These are phyloP conservation scores for Plantago major DNA, from an alignment of 257 asterid genomes.

Conservation along the genomic window DNA sequence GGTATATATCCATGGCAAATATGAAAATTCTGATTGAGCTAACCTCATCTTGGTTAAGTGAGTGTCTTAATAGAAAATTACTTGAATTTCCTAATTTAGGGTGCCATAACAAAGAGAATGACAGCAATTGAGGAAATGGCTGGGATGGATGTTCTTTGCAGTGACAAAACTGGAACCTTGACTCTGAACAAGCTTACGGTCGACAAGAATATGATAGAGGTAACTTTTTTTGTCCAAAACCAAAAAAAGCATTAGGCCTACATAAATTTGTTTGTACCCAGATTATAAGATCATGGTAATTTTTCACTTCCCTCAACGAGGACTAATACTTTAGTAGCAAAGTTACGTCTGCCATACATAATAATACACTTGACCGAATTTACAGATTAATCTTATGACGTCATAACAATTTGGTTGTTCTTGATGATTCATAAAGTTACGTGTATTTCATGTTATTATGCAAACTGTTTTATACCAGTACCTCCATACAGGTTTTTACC, in stretches of 20 bases:
- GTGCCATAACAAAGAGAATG: conserved; percentile 36
- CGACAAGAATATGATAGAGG: conserved; percentile 32
- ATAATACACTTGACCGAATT: no score
- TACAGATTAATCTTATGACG: no score
- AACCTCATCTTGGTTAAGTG: no score
- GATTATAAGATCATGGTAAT: no score
- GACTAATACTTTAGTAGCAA: no score
- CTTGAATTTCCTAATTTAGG: conserved; percentile 18
- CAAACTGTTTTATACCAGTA: conserved; percentile 10
- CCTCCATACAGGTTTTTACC: conserved; percentile 23
- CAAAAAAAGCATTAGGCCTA: no score
- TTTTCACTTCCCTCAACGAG: no score
- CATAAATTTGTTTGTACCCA: no score
- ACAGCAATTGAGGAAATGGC: conserved; percentile 38
- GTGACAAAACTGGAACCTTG: conserved; percentile 33
- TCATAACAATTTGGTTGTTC: background rate
- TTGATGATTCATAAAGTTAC: no score
- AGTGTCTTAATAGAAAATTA: background rate
- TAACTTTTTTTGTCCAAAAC: background rate
- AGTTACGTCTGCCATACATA: no score
- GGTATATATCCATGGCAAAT: conserved; percentile 8
- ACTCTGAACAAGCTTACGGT: conserved; percentile 30
- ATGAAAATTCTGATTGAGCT: background rate
- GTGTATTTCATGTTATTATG: background rate
- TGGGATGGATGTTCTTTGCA: conserved; percentile 38